phyloP scores from a whole-genome alignment of 495 filamentous ascomycete species.

The Hypoxylon rickii region DNA sequence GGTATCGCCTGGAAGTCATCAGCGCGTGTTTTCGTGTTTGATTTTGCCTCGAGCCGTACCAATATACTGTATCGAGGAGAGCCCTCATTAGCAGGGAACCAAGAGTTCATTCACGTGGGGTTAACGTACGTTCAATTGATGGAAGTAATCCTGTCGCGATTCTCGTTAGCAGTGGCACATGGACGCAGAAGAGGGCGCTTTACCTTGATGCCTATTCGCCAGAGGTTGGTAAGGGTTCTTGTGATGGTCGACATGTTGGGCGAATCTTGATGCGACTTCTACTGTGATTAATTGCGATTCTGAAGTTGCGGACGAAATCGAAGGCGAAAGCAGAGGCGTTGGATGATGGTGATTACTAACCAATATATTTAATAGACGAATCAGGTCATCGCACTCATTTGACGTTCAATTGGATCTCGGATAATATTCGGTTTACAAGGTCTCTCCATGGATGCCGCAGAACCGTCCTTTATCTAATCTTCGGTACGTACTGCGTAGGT shows the following conservation, averaged over 20 bases:
- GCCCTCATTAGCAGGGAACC: conserved; percentile 35
- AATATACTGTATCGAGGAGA: conserved; percentile 61
- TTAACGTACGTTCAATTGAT: conserved; percentile 85
- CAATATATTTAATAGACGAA: no score
- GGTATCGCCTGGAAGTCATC: conserved; percentile 77
- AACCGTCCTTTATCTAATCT: no score
- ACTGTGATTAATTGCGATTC: background rate
- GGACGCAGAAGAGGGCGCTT: conserved; percentile 5
- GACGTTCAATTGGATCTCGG: background rate
- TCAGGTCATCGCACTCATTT: background rate
- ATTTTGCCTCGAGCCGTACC: conserved; percentile 49
- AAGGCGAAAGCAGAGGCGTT: background rate
- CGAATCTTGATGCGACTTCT: conserved; percentile 20
- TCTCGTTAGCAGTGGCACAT: conserved; percentile 21
- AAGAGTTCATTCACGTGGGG: conserved; percentile 11
- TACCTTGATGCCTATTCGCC: conserved; percentile 87
- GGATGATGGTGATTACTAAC: background rate
- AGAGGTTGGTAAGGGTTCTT: conserved; percentile 83
- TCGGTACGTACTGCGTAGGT: background rate
- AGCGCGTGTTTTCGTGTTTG: conserved; percentile 24
- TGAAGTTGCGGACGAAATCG: background rate
- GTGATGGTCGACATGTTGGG: conserved; percentile 88
- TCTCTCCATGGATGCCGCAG: no score
- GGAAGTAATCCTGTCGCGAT: conserved; percentile 71
- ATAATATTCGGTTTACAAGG: background rate